Conservation (phyloP, 2,329 filamentous ascomycete species). For the Proliferodiscus dingleyae region DNA sequence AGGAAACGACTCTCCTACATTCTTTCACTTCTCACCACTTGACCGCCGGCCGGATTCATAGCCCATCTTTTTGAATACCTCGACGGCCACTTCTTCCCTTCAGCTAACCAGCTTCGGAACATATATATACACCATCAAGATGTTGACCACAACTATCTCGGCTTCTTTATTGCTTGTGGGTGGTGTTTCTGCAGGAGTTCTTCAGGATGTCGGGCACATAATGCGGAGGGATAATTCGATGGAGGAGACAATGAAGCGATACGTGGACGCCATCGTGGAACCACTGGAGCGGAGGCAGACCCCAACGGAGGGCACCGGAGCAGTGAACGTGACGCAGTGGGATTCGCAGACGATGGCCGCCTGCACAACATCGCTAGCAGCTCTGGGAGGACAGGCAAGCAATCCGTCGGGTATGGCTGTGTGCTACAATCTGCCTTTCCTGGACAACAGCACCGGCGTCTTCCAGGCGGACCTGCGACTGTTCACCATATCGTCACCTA, state of each 20-base stretch:
- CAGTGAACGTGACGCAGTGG: constrained; percentile 50
- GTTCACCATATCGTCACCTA: constrained; percentile 61
- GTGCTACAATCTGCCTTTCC: constrained; percentile 75
- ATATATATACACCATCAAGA: constrained; percentile 15
- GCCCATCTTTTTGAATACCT: constrained; percentile 6
- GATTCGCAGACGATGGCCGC: constrained; percentile 49
- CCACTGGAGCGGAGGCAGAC: constrained; percentile 26
- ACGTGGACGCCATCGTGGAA: constrained; percentile 28
- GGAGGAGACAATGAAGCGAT: constrained; percentile 28
- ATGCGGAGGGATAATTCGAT: constrained; percentile 21
- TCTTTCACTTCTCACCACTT: constrained; percentile 14
- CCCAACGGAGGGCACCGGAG: constrained; percentile 10
- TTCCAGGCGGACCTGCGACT: constrained; percentile 76
- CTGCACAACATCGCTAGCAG: constrained; percentile 52
- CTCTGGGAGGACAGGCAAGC: constrained; percentile 50
- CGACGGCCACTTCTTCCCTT: constrained; percentile 2
- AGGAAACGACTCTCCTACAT: constrained; percentile 14
- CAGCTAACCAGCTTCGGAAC: constrained; percentile 1
- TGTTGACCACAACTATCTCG: constrained; percentile 18
- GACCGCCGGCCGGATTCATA: constrained; percentile 24
- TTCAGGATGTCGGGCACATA: constrained; percentile 20
- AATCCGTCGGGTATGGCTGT: constrained; percentile 75
- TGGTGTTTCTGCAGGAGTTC: constrained; percentile 24
- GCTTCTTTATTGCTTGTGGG: constrained; percentile 23
- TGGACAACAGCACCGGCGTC: constrained; percentile 61